These are phyloP conservation scores for Aotearoamyces nothofagi DNA, from an alignment of 2,329 filamentous ascomycete species.

Conservation along the genomic window DNA sequence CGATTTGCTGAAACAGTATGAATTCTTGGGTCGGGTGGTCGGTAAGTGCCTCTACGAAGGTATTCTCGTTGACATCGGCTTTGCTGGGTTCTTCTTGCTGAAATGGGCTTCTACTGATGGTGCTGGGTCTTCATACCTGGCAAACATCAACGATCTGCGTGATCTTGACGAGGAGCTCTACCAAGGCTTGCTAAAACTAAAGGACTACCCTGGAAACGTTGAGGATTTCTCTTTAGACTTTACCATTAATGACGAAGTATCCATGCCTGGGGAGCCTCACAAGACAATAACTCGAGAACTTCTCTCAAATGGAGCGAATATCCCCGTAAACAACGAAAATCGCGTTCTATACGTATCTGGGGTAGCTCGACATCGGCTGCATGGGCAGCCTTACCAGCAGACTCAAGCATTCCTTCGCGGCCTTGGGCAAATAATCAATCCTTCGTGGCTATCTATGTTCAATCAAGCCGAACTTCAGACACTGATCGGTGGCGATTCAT, in stretches of 20 bases:
- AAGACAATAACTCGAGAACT: constrained; percentile 61
- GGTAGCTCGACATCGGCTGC: constrained; percentile 74
- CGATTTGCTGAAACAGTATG: constrained; percentile 58
- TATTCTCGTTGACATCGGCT: constrained; percentile 82
- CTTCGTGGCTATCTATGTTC: constrained; percentile 95
- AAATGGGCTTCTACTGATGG: constrained; percentile 75
- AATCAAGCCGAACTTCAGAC: constrained; percentile 92
- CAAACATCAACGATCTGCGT: constrained; percentile 86
- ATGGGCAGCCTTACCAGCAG: constrained; percentile 64
- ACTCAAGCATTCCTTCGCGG: constrained; percentile 80
- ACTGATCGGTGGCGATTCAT: constrained; percentile 75
- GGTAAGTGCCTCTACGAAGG: constrained; percentile 97
- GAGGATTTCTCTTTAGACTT: constrained; percentile 75
- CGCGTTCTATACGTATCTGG: constrained; percentile 88
- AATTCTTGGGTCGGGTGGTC: constrained; percentile 84
- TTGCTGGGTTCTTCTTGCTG: constrained; percentile 88
- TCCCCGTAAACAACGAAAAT: constrained; percentile 79
- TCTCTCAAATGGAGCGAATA: constrained; percentile 60
- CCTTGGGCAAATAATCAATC: constrained; percentile 75
- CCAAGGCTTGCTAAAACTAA: constrained; percentile 67
- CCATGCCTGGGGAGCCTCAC: constrained; percentile 26
- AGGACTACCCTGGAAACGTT: constrained; percentile 74
- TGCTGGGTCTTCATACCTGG: constrained; percentile 59
- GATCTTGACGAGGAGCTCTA: constrained; percentile 88
- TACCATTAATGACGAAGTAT: constrained; percentile 63